Evolutionary conservation across 169 alveolate genomes (phyloP), one percentile per base, ranked within the genome.

Genomic region (Eimeria necatrix): DNA sequence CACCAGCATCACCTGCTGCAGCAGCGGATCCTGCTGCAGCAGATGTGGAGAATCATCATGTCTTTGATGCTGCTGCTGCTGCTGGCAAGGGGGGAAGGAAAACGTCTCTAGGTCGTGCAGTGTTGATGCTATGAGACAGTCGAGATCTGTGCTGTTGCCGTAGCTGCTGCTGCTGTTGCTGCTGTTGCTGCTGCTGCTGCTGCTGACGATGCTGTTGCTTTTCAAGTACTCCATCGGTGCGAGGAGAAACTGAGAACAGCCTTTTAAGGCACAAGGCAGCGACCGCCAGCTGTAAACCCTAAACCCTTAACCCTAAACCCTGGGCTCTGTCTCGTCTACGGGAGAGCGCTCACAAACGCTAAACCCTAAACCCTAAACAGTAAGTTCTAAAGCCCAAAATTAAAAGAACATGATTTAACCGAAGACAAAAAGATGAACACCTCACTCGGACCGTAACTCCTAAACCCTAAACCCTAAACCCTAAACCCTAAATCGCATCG

Each of bases 101-200:
- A 2, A 59, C 16, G 14, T 20, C 10, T 24, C 80, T 24, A 70
- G 46, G 46, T 70, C 80, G 4, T 70, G 49, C 22, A 70, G 46
- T n/a, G 80, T 70, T 24, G 80, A 70, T 9, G 80, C 80, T n/a
- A 70, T 70, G 0, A 70, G 80, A 22, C 80, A 18, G 41, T 70
- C 80, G 22, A 70, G 80, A 24, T 70, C 80, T 9, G 46, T n/a
- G 80, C 80, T 70, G 80, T 2, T n/a, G 80, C 5, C 5, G 70
- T 4, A 4, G 70, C 70, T 59, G 70, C 12, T 59, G 70, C 70
- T 59, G 70, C 20, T 59, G 70, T 20, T 59, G 70, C 70, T 59
- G 24, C 70, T 59, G 70, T 14, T 70, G 80, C 80, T 70, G 80
- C 80, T 70, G 80, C 12, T n/a, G 80, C 20, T 59, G 70, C 20